Evolutionary conservation across 768 basidiomycete species (phyloP).

Genomic region (Mycena galericulata): DNA sequence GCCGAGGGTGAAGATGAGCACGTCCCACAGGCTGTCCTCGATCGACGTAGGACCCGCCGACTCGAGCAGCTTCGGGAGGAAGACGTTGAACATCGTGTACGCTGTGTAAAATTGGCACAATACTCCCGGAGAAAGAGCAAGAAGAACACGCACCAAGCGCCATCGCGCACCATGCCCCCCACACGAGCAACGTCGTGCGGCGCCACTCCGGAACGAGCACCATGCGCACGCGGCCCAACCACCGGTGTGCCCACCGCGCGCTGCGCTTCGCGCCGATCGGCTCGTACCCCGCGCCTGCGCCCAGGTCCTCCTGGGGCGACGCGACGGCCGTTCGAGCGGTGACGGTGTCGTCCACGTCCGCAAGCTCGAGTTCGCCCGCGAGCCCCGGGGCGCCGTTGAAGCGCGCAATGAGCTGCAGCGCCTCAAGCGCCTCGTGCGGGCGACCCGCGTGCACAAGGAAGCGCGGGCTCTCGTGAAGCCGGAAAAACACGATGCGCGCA

Average conservation of each 20-base stretch:
- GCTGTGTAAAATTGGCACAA: conserved; percentile 52
- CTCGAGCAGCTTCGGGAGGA: conserved; percentile 88
- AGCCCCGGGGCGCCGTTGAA: conserved; percentile 83
- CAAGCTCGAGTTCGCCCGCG: conserved; percentile 76
- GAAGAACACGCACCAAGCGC: conserved; percentile 68
- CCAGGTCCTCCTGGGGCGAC: neutral
- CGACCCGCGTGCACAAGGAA: conserved; percentile 93
- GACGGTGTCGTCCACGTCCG: conserved; percentile 60
- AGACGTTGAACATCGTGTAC: conserved; percentile 95
- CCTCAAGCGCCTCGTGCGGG: conserved; percentile 84
- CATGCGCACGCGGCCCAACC: conserved; percentile 75
- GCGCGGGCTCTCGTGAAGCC: conserved; percentile 93
- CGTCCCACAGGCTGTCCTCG: conserved; percentile 81
- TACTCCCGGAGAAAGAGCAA: neutral
- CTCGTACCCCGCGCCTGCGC: conserved; percentile 13
- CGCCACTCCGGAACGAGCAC: conserved; percentile 84
- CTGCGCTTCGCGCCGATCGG: conserved; percentile 15
- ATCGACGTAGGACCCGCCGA: conserved; percentile 55
- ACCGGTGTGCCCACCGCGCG: conserved; percentile 45
- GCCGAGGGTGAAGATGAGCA: conserved; percentile 87
- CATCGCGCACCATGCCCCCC: conserved; percentile 83
- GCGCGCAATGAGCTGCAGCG: conserved; percentile 84
- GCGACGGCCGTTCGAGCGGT: too few relatives aligned
- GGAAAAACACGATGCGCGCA: conserved; percentile 90
- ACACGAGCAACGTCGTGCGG: conserved; percentile 81